Conservation (phyloP, 306 rosid species). For the Mimosa bimucronata region DNA sequence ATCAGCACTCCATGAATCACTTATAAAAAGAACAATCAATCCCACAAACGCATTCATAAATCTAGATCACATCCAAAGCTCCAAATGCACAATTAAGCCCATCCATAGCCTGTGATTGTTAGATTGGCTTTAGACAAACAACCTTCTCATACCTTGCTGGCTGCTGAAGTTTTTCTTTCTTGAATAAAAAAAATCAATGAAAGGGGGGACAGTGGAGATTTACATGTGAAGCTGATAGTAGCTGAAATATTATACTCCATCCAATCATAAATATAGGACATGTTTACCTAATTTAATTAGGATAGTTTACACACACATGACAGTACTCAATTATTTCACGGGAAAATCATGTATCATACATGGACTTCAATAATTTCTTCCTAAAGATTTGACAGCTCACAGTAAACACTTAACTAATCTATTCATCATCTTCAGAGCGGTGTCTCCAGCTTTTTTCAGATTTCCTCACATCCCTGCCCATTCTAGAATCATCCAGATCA, state of each 20-base stretch:
- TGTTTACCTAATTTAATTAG: no score
- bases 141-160: not conserved
- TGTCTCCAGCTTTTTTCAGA: conserved; percentile 63
- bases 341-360: not conserved
- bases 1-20: not conserved
- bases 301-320: not conserved
- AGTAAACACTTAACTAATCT: conserved; percentile 31
- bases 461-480: conserved; percentile 61
- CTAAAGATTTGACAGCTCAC: not conserved
- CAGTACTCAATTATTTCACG: not conserved
- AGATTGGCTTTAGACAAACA: not conserved
- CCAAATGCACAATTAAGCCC: not conserved
- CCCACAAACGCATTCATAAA: not conserved
- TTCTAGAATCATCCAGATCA: conserved; percentile 55
- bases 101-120: not conserved
- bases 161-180: not conserved
- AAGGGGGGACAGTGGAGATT: not conserved
- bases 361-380: not conserved
- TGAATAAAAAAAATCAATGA: not conserved
- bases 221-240: not conserved
- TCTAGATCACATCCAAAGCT: not conserved
- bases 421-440: conserved; percentile 49
- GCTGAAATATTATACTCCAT: not conserved
- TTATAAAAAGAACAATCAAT: not conserved
- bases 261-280: no score